Evolutionary conservation across 257 asterid species (phyloP).

Genomic region (Parsonsia alboflavescens): DNA sequence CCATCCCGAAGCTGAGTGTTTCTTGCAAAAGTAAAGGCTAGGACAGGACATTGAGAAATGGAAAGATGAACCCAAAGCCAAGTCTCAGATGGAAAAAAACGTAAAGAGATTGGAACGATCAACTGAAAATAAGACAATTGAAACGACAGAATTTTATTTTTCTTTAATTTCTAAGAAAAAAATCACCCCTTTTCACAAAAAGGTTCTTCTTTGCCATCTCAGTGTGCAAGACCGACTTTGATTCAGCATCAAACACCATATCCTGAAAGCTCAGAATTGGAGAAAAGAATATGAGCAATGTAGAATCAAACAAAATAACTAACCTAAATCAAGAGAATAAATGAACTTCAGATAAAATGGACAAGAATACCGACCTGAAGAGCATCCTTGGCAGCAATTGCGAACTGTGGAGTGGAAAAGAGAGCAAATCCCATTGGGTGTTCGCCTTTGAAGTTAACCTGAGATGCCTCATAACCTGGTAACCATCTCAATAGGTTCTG

Average conservation of each 20-base stretch:
- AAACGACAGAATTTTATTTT: too few relatives aligned
- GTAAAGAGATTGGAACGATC: not conserved
- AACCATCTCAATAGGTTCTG: slow-evolving; percentile 92
- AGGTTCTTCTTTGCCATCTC: slow-evolving; percentile 99
- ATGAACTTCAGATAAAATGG: not conserved
- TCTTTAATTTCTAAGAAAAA: not conserved
- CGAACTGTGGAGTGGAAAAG: slow-evolving; percentile 69
- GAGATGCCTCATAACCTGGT: slow-evolving; percentile 98
- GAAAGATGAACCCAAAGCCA: not conserved
- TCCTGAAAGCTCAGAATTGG: slow-evolving; percentile 40
- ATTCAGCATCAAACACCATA: slow-evolving; percentile 82
- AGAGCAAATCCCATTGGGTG: slow-evolving; percentile 97
- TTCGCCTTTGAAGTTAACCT: slow-evolving; percentile 94
- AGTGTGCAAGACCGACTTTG: slow-evolving; percentile 81
- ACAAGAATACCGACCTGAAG: slow-evolving; percentile 53
- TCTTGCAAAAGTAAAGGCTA: not conserved
- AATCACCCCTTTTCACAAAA: slow-evolving; percentile 91
- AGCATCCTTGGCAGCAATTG: slow-evolving; percentile 91
- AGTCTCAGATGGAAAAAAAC: too few relatives aligned
- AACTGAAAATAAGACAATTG: not conserved
- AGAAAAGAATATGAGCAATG: not conserved
- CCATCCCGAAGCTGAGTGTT: not conserved
- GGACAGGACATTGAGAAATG: not conserved
- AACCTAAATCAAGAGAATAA: not conserved
- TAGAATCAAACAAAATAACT: not conserved